A percentile compares a stretch with the other conserved stretches of the same genome.
Evolutionary conservation across 495 filamentous ascomycete genomes (phyloP).

Genomic region (Halenospora varia): DNA sequence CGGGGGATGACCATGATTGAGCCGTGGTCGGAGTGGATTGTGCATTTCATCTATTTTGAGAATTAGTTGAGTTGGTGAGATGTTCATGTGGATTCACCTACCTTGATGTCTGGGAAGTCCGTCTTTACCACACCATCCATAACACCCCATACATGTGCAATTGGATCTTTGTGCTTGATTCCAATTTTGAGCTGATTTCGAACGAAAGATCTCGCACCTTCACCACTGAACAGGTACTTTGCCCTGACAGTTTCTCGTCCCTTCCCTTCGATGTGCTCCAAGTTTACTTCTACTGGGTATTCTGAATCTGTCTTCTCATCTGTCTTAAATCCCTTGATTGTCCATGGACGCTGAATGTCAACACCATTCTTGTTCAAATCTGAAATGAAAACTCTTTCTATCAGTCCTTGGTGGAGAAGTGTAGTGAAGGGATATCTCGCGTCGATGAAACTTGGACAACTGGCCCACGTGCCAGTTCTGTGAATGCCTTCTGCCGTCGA

Average conservation of each 20-base stretch:
- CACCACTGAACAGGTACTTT: constrained; percentile 58
- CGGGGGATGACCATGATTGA: constrained; percentile 76
- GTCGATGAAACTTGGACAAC: constrained; percentile 72
- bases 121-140: constrained; percentile 74
- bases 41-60: constrained; percentile 78
- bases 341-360: constrained; percentile 55
- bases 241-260: constrained; percentile 49
- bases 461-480: constrained; percentile 65
- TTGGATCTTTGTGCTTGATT: constrained; percentile 57
- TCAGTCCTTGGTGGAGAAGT: constrained; percentile 69
- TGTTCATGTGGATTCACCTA: constrained; percentile 19
- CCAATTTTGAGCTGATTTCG: constrained; percentile 59
- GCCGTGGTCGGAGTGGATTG: constrained; percentile 62
- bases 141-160: constrained; percentile 71
- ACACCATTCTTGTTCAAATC: constrained; percentile 60
- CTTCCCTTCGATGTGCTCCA: constrained; percentile 73
- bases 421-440: constrained; percentile 74
- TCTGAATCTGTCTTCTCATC: constrained; percentile 50
- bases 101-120: constrained; percentile 71
- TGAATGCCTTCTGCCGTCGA: constrained; percentile 51
- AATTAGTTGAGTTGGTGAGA: neutral
- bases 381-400: constrained; percentile 66
- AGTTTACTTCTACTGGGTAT: constrained; percentile 60
- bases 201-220: constrained; percentile 56
- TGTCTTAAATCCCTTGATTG: constrained; percentile 59